Evolutionary conservation across 495 filamentous ascomycete genomes (phyloP), one percentile per base, ranked within the genome.

Genomic region (Thermochaetoides thermophila): DNA sequence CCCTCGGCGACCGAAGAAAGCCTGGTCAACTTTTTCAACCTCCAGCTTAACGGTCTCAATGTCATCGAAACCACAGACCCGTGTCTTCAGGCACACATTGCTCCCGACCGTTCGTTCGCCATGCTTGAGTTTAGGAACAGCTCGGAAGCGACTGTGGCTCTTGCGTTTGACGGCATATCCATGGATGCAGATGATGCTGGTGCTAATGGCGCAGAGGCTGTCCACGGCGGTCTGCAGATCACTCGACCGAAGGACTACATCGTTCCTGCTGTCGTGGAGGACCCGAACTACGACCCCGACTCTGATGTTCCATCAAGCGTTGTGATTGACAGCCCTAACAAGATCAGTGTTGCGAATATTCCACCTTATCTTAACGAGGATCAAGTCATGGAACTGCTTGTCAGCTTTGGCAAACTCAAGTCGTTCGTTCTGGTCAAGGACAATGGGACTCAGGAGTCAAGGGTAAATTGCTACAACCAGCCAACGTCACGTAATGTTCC

Each of bases 231-330:
- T 3, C 66, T 99, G 32, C 71, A 79, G 23, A 84, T 99, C 39
- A 77, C 79, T 34, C 72, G 89, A 26, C 89, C 89, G 7, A 95
- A 91, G 60, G 91, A 99, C 52, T 99, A 99, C 56, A 95, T 99
- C 52, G 83, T 89, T 17, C 91, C 89, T 17, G 73, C 78, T 21
- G 61, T 74, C 22, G 64, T 69, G n/a, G 81, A 85, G 32, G 81
- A 89, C 10, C 66, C 73, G 17, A 71, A 79, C 23, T 74, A 75
- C 44, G 74, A 85, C 52, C 80, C 80, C 34, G 86, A 80, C 10
- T 53, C 52, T 5, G 40, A 50, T 16, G 69, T 77, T 8, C 66
- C 93, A 27, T 77, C 84, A 21, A 78, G 66, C 39, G 65, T 83
- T 21, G 89, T 96, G 25, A 70, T 84, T 18, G 89, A 99, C 50